Evolutionary conservation across 176 grass and related monocot genomes (phyloP).

Genomic region (Urochloa ruziziensis): DNA sequence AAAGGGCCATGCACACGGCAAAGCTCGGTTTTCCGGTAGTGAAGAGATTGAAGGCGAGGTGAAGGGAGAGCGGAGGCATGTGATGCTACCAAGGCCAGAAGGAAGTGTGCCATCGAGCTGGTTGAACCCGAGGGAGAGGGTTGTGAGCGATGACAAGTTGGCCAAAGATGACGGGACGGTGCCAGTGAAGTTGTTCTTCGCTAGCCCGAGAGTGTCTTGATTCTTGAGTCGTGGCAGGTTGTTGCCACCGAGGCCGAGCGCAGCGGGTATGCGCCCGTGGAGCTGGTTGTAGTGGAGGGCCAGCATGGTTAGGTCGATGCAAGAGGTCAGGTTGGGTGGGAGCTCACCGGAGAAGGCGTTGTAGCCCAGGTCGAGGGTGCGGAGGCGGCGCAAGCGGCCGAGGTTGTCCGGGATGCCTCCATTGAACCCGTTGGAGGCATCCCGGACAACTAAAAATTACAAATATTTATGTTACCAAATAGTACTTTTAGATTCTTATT

Average conservation of each 20-base stretch:
- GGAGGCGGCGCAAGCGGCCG: neutral
- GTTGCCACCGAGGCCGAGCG: neutral
- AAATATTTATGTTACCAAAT: too few species aligned
- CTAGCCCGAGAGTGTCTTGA: too few species aligned
- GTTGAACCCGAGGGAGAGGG: neutral
- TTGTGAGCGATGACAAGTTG: neutral
- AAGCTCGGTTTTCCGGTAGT: too few species aligned
- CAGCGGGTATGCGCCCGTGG: neutral
- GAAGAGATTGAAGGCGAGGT: too few species aligned
- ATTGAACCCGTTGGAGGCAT: too few species aligned
- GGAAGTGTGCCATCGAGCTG: neutral
- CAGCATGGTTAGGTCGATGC: neutral
- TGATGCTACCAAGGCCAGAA: neutral
- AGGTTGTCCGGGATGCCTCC: slow-evolving; percentile 5
- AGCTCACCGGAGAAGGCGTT: slow-evolving; percentile 11
- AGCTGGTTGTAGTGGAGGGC: rapidly evolving
- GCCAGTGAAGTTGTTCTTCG: neutral
- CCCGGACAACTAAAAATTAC: too few species aligned
- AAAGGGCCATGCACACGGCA: too few species aligned
- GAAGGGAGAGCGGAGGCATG: neutral
- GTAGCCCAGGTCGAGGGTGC: neutral
- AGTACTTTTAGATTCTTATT: too few species aligned
- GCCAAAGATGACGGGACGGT: neutral
- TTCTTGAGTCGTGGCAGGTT: too few species aligned
- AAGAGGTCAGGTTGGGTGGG: neutral